Conservation (phyloP, 106 monocot species). For the Hemerocallis citrina region DNA sequence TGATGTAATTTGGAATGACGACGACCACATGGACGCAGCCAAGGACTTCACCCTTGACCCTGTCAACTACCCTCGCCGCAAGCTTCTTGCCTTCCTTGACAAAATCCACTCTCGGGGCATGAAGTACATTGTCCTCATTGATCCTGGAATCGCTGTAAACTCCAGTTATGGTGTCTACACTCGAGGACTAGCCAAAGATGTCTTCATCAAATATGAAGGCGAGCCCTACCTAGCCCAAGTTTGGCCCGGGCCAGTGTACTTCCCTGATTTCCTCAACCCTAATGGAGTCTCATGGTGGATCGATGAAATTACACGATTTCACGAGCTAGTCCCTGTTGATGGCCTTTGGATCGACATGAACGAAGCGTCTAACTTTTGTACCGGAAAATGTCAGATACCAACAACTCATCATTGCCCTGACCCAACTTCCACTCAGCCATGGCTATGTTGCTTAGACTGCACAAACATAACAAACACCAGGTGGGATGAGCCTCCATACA, state of each 20-base stretch:
- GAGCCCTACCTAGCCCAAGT: slow-evolving; percentile 84
- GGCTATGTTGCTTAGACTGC: slow-evolving; percentile 90
- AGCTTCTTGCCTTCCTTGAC: slow-evolving; percentile 64
- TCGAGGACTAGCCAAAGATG: slow-evolving; percentile 59
- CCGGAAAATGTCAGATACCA: slow-evolving; percentile 74
- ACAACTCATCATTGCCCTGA: slow-evolving; percentile 43
- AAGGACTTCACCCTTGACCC: slow-evolving; percentile 97
- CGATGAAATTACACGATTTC: slow-evolving; percentile 71
- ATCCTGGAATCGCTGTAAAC: slow-evolving; percentile 90
- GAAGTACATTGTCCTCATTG: slow-evolving; percentile 91
- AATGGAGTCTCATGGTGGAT: slow-evolving; percentile 75
- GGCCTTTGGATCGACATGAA: slow-evolving; percentile 99
- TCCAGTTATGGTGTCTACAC: slow-evolving; percentile 57
- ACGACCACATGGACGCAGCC: slow-evolving; percentile 91
- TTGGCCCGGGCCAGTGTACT: slow-evolving; percentile 95
- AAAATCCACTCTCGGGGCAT: slow-evolving; percentile 66
- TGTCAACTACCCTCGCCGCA: slow-evolving; percentile 65
- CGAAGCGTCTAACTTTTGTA: slow-evolving; percentile 90
- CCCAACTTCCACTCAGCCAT: slow-evolving; percentile 36
- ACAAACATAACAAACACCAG: slow-evolving; percentile 75
- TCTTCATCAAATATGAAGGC: slow-evolving; percentile 86
- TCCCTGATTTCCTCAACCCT: slow-evolving; percentile 85
- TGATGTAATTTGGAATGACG: slow-evolving; percentile 98
- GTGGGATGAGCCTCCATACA: slow-evolving; percentile 94
- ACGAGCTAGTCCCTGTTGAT: slow-evolving; percentile 74